phyloP scores from a whole-genome alignment of 345 rosid species.

The Gossypium ekmanianum region DNA sequence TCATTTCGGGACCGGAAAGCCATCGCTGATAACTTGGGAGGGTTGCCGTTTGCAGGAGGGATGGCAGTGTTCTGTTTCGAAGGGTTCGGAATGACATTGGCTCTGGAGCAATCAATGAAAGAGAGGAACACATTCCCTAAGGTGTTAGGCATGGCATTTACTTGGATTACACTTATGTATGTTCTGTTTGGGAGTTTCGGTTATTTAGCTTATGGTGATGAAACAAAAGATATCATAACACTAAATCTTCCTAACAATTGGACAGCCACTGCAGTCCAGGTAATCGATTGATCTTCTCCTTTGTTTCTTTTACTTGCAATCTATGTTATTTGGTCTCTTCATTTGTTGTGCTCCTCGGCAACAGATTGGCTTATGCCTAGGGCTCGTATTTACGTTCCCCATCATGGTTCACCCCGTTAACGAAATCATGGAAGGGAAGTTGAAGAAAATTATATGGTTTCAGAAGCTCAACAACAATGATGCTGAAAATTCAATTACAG shows the following conservation, averaged over 20 bases:
- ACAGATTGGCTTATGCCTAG: conserved; percentile 90
- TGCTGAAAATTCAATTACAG: conserved; percentile 30
- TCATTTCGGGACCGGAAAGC: conserved; percentile 71
- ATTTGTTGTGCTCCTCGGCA: conserved; percentile 8
- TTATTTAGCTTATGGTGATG: conserved; percentile 88
- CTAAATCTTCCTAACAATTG: conserved; percentile 75
- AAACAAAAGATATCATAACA: conserved; percentile 73
- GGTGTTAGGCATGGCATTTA: conserved; percentile 57
- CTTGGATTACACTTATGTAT: conserved; percentile 62
- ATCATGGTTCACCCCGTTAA: conserved; percentile 81
- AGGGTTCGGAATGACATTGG: conserved; percentile 91
- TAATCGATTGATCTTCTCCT: conserved; percentile 14
- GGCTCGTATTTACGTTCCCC: conserved; percentile 75
- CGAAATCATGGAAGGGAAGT: conserved; percentile 80
- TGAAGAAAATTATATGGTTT: conserved; percentile 40
- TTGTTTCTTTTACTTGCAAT: too few species aligned
- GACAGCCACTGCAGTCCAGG: conserved; percentile 81
- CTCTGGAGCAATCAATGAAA: conserved; percentile 78
- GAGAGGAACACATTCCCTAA: conserved; percentile 57
- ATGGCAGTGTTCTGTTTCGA: conserved; percentile 94
- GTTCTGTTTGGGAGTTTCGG: conserved; percentile 73
- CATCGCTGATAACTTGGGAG: conserved; percentile 49
- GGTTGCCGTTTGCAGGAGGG: conserved; percentile 83
- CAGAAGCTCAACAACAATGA: conserved; percentile 32
- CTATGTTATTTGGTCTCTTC: not conserved